Conservation (phyloP, 768 basidiomycete genomes). For the Suillus decipiens region DNA sequence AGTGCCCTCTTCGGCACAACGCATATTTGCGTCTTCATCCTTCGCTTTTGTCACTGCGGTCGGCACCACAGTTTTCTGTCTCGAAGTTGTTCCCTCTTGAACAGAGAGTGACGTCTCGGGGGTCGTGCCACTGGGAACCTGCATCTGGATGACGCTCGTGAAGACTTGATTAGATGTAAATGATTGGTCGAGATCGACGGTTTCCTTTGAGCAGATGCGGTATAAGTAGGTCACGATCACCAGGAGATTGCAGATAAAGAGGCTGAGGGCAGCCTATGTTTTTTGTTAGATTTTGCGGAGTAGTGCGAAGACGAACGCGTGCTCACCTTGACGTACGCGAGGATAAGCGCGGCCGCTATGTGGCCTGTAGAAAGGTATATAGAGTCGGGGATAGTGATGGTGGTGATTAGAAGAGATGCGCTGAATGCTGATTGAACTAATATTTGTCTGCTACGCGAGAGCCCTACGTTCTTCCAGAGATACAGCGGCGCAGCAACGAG, state of each 20-base stretch:
- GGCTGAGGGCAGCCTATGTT: constrained; percentile 1
- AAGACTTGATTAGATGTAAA: not conserved
- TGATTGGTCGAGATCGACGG: not conserved
- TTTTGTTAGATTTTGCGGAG: not conserved
- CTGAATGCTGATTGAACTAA: not conserved
- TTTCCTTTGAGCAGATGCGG: not conserved
- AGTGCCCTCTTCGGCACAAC: not conserved
- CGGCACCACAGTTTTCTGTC: not conserved
- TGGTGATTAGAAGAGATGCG: constrained; percentile 1
- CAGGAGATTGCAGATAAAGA: constrained; percentile 10
- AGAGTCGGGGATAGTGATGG: not conserved
- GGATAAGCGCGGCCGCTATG: not conserved
- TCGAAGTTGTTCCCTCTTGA: not conserved
- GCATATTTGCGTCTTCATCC: not conserved
- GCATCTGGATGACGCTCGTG: not conserved
- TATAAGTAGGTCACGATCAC: constrained; percentile 8
- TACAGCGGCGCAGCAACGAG: not conserved
- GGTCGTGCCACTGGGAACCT: not conserved
- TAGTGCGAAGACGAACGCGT: not conserved
- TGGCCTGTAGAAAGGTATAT: not conserved
- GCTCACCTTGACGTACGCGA: constrained; percentile 5
- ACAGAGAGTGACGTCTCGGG: not conserved
- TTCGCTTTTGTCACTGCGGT: not conserved
- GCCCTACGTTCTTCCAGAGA: not conserved
- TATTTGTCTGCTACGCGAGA: constrained; percentile 3